A percentile compares a stretch with the other conserved stretches of the same genome.
Evolutionary conservation across 2,329 filamentous ascomycete genomes (phyloP).

Genomic region (Alternaria hordeiaustralica): DNA sequence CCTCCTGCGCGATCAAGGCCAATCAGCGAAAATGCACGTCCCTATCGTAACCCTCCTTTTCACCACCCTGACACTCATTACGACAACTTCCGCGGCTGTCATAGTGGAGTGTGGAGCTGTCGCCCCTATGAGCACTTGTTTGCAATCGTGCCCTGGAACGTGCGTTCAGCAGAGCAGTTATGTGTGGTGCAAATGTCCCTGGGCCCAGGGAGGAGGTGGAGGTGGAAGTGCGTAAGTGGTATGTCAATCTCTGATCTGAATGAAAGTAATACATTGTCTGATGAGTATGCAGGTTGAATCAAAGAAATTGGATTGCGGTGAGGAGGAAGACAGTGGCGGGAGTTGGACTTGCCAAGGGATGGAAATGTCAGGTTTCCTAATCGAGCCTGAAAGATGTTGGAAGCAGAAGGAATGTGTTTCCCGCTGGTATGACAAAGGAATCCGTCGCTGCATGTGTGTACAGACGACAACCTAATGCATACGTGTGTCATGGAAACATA

Average conservation of each 20-base stretch:
- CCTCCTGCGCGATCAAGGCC: not conserved
- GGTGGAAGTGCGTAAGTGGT: not conserved
- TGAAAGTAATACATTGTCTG: fast-evolving
- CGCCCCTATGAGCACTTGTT: not conserved
- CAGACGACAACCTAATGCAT: not conserved
- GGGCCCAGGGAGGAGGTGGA: not conserved
- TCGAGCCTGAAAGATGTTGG: not conserved
- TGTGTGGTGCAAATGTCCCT: not conserved
- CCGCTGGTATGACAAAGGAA: not conserved
- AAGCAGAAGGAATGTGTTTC: not conserved
- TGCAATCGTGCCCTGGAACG: not conserved
- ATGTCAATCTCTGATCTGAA: fast-evolving
- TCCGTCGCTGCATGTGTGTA: not conserved
- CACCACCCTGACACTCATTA: not conserved
- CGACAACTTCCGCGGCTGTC: not conserved
- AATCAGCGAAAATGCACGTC: not conserved
- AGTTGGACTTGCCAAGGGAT: not conserved
- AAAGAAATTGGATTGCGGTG: fast-evolving
- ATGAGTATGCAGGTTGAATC: not conserved
- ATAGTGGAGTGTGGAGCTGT: not conserved
- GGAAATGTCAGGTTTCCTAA: not conserved
- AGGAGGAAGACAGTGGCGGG: not conserved
- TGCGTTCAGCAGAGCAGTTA: not conserved
- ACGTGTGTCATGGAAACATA: not conserved
- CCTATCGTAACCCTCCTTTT: not conserved